Evolutionary conservation across 495 filamentous ascomycete genomes (phyloP), one percentile per base, ranked within the genome.

Genomic region (Trichoderma parareesei): DNA sequence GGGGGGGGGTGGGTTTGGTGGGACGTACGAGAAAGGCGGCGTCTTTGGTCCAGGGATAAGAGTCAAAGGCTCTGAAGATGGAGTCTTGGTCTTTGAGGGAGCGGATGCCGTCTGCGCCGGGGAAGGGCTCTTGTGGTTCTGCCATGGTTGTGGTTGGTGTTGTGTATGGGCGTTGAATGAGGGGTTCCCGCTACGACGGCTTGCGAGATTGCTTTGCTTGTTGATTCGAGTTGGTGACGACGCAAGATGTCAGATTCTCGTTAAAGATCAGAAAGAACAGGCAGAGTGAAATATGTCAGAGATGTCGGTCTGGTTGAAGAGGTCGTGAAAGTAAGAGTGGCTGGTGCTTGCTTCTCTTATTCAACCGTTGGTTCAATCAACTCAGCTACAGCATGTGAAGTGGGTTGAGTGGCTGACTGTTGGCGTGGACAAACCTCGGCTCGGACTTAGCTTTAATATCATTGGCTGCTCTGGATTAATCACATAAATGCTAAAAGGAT

Each of bases 21-120:
- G 35, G 18, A 35, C 63, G n/a, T 43, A 65, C 64, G n/a, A 65
- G 59, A 49, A 65, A 65, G 16, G 5, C 46, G 1, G 40, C 5
- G 38, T 65, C 64, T 41, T 65, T 65, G 11, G 13, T 46, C 64
- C 64, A 65, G 33, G 64, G 64, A 27, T 65, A 65, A 11, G 55
- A 27, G 55, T 65, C 64, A 42, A 65, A 65, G 57, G 64, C 64
- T 40, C 9, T 49, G 64, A 61, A 65, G 37, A 61, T 42, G 64
- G 53, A 20, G 44, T 65, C 64, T 18, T 65, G 53, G 38, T 65
- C 64, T 18, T 16, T 61, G 20, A 65, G 38, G 13, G 64, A 59
- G 42, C 64, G 64, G 55, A 65, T 65, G 33, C 55, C 40, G 20
- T 65, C 41, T 27, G 57, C 55, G 38, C 64, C 57, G 0, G 64